A percentile compares a stretch with the other conserved stretches of the same genome.
These are phyloP conservation scores for Colletotrichum truncatum DNA, from an alignment of 2,329 filamentous ascomycete species.

Conservation along the genomic window DNA sequence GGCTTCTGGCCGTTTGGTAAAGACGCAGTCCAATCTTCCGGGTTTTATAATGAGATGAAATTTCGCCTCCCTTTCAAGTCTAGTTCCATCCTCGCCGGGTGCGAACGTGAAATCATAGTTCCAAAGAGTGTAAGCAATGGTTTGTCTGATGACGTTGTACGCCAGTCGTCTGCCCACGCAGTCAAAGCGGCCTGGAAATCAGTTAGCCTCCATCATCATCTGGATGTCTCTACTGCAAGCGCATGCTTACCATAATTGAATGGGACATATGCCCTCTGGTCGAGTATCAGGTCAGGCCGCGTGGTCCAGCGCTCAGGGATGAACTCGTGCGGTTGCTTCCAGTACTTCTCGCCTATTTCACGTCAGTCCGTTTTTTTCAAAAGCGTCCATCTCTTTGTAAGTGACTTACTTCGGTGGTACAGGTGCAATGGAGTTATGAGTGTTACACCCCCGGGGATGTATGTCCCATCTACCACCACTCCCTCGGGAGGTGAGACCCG, in stretches of 20 bases:
- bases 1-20: neutral
- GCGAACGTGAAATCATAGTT: slow-evolving; percentile 27
- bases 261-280: slow-evolving; percentile 28
- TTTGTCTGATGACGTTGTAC: slow-evolving; percentile 11
- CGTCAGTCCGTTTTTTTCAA: neutral
- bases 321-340: slow-evolving; percentile 28
- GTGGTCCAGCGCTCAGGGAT: slow-evolving; percentile 37
- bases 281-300: slow-evolving; percentile 31
- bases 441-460: slow-evolving; percentile 37
- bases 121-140: slow-evolving; percentile 25
- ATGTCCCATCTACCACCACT: slow-evolving; percentile 34
- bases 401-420: slow-evolving; percentile 9
- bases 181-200: slow-evolving; percentile 1
- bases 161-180: slow-evolving; percentile 25
- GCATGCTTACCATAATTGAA: slow-evolving; percentile 9
- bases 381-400: too few species aligned
- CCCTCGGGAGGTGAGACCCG: slow-evolving; percentile 37
- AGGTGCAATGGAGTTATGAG: slow-evolving; percentile 12
- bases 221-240: neutral
- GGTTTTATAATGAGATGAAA: slow-evolving; percentile 24
- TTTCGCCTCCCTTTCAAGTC: neutral
- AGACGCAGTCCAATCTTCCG: slow-evolving; percentile 17
- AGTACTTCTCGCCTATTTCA: slow-evolving; percentile 5
- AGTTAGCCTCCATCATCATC: neutral
- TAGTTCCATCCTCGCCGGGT: slow-evolving; percentile 13